Evolutionary conservation across 768 basidiomycete genomes (phyloP).

Genomic region (Psilocybe sp.): DNA sequence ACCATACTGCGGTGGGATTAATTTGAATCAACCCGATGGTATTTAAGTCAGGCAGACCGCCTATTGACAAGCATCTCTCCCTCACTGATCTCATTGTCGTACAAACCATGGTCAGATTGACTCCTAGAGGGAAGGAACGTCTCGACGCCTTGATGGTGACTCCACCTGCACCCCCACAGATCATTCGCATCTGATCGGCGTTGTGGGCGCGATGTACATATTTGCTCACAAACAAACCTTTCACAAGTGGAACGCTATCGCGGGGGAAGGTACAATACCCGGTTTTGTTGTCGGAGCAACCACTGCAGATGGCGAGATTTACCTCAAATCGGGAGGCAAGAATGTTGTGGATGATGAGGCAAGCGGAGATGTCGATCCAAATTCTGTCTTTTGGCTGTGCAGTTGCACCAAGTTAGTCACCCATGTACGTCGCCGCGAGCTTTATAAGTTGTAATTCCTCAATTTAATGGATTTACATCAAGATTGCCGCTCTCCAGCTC

Average conservation of each 20-base stretch:
- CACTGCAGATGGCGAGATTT: not conserved
- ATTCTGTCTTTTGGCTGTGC: slow-evolving; percentile 6
- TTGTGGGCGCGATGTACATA: not conserved
- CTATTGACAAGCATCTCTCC: no score
- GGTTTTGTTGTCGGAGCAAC: slow-evolving; percentile 1
- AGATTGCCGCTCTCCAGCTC: slow-evolving; percentile 5
- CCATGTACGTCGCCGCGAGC: not conserved
- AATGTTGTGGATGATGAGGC: not conserved
- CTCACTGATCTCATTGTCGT: no score
- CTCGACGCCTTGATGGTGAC: not conserved
- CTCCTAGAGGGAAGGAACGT: not conserved
- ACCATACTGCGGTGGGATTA: no score
- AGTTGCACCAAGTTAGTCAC: slow-evolving; percentile 4
- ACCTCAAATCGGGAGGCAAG: not conserved
- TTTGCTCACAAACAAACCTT: not conserved
- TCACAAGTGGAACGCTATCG: not conserved
- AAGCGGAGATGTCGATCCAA: not conserved
- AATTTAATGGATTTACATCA: not conserved
- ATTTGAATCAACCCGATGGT: no score
- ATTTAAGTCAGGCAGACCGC: no score
- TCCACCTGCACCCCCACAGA: not conserved
- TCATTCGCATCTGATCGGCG: not conserved
- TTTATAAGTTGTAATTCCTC: not conserved
- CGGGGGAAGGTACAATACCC: not conserved
- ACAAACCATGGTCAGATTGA: not conserved